phyloP scores from a whole-genome alignment of 352 stramenopile species.

The Pseudoperonospora humuli region DNA sequence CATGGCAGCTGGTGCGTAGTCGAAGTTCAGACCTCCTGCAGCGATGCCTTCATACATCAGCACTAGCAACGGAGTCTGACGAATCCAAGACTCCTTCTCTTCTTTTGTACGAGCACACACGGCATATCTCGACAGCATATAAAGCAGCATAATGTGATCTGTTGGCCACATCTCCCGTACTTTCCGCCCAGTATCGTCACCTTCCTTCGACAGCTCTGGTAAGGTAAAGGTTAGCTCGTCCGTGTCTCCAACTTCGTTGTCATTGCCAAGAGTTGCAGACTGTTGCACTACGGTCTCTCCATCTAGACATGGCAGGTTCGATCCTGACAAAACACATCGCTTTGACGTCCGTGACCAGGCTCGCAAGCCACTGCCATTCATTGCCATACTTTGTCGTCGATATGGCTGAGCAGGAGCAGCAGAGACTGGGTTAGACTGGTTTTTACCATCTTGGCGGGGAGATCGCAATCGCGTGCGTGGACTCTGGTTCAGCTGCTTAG shows the following conservation, averaged over 20 bases:
- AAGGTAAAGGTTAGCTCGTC: neutral
- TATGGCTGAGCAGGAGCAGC: too few species aligned
- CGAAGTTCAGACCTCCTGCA: constrained; percentile 91
- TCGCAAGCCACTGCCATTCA: neutral
- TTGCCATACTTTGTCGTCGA: too few species aligned
- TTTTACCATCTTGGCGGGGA: too few species aligned
- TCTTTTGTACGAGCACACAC: constrained; percentile 80
- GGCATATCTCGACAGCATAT: constrained; percentile 93
- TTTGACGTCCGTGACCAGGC: neutral
- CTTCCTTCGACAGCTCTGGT: neutral
- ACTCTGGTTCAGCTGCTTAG: too few species aligned
- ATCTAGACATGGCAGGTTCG: too few species aligned
- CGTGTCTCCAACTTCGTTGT: neutral
- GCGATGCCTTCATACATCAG: constrained; percentile 96
- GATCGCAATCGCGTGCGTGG: too few species aligned
- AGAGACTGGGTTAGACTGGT: too few species aligned
- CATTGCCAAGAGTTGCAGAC: too few species aligned
- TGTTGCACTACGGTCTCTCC: too few species aligned
- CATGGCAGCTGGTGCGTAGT: constrained; percentile 93
- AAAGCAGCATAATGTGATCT: constrained; percentile 56
- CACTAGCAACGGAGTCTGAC: constrained; percentile 92
- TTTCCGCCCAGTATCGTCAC: neutral
- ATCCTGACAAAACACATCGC: too few species aligned
- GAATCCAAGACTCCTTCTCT: constrained; percentile 93
- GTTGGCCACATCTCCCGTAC: neutral